A percentile compares a stretch with the other conserved stretches of the same genome.
Evolutionary conservation across 2,329 filamentous ascomycete species (phyloP).

Genomic region (Cordyceps sp.): DNA sequence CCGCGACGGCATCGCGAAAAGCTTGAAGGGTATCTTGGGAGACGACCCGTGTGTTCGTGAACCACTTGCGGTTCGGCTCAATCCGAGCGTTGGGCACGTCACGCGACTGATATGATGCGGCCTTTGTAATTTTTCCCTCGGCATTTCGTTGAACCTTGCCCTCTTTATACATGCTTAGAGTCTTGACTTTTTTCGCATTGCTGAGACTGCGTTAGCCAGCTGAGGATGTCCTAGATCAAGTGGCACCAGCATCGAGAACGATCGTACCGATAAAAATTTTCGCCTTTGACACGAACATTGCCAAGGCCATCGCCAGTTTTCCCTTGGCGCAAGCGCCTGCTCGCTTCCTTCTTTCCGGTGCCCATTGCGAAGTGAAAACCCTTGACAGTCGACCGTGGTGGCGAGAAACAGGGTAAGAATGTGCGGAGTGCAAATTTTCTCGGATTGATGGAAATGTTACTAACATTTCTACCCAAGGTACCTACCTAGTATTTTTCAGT

Average conservation of each 20-base stretch:
- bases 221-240: slow-evolving; percentile 2
- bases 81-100: slow-evolving; percentile 72
- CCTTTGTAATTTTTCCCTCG: slow-evolving; percentile 67
- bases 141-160: slow-evolving; percentile 71
- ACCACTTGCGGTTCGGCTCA: slow-evolving; percentile 96
- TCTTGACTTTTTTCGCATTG: slow-evolving; percentile 73
- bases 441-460: too few relatives aligned
- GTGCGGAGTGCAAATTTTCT: too few relatives aligned
- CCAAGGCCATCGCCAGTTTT: slow-evolving; percentile 73
- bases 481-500: too few relatives aligned
- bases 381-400: too few relatives aligned
- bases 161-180: slow-evolving; percentile 79
- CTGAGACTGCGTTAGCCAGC: slow-evolving; percentile 12
- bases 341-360: slow-evolving; percentile 79
- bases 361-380: too few relatives aligned
- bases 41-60: slow-evolving; percentile 81
- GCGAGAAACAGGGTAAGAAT: too few relatives aligned
- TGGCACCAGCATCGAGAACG: not conserved
- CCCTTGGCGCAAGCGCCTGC: slow-evolving; percentile 68
- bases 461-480: too few relatives aligned
- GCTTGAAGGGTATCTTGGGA: slow-evolving; percentile 74
- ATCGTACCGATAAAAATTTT: slow-evolving; percentile 84
- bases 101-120: slow-evolving; percentile 68
- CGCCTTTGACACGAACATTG: slow-evolving; percentile 87
- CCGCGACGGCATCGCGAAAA: slow-evolving; percentile 84